phyloP scores from a whole-genome alignment of 805 yeast genomes.

The Wickerhamomyces alni region DNA sequence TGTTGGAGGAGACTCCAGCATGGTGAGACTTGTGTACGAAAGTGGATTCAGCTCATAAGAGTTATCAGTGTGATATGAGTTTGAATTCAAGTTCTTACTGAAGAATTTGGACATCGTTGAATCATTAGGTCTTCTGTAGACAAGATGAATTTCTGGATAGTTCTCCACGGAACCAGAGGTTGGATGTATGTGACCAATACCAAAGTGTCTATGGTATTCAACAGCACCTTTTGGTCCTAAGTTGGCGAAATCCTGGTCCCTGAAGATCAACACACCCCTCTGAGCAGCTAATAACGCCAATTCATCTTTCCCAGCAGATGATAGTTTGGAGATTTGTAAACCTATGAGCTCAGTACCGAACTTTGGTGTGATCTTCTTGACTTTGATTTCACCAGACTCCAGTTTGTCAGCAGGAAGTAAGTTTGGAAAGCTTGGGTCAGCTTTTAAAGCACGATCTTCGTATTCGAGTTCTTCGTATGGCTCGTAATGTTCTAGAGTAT shows the following conservation, averaged over 20 bases:
- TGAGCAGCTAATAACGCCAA: slow-evolving; percentile 59
- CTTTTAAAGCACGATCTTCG: slow-evolving; percentile 12
- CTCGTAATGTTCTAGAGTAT: slow-evolving; percentile 17
- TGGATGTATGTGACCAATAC: slow-evolving; percentile 64
- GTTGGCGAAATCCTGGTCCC: slow-evolving; percentile 54
- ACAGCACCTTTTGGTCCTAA: slow-evolving; percentile 36
- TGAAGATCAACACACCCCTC: slow-evolving; percentile 56
- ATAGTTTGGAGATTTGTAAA: slow-evolving; percentile 47
- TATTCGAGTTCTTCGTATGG: slow-evolving; percentile 8
- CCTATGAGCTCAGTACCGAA: slow-evolving; percentile 58
- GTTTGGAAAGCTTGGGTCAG: slow-evolving; percentile 16
- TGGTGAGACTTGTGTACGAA: slow-evolving; percentile 47
- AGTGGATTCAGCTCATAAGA: slow-evolving; percentile 54
- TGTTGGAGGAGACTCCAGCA: slow-evolving; percentile 40
- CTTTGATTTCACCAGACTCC: slow-evolving; percentile 3
- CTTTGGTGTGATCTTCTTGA: slow-evolving; percentile 39
- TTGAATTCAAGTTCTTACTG: slow-evolving; percentile 6
- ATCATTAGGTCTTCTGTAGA: slow-evolving; percentile 22
- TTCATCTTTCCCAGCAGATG: slow-evolving; percentile 54
- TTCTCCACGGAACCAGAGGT: slow-evolving; percentile 60
- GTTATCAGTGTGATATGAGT: slow-evolving; percentile 46
- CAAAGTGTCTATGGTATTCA: slow-evolving; percentile 55
- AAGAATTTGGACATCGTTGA: slow-evolving; percentile 5
- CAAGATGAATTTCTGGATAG: slow-evolving; percentile 60
- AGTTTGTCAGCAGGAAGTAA: slow-evolving; percentile 17